Conservation (phyloP, 768 basidiomycete species). For the Leccinum uliginosum region DNA sequence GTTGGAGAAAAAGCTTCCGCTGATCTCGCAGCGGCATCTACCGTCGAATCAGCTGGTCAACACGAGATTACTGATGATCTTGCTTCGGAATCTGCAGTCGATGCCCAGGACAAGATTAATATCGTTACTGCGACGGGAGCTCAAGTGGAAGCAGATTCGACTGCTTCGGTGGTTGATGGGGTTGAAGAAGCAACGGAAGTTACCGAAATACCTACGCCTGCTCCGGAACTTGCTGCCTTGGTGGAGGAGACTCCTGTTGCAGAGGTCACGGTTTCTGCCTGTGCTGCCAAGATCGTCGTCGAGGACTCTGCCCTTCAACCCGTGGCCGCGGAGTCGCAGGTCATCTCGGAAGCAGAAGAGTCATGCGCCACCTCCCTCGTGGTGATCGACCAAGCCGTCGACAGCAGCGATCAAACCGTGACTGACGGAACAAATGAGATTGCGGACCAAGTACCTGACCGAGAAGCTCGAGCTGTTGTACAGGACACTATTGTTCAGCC, state of each 20-base stretch:
- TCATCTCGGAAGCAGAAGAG: not conserved
- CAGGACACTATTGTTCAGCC: not conserved
- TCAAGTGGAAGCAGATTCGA: slow-evolving; percentile 5
- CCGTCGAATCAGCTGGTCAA: slow-evolving; percentile 3
- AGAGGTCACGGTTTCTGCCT: slow-evolving; percentile 1
- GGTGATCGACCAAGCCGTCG: not conserved
- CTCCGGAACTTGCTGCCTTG: slow-evolving; percentile 8
- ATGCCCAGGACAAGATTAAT: not conserved
- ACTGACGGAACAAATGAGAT: not conserved
- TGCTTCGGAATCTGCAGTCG: not conserved
- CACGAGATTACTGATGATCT: slow-evolving; percentile 4
- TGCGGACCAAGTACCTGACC: slow-evolving; percentile 4
- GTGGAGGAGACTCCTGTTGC: slow-evolving; percentile 15
- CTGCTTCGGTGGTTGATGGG: not conserved
- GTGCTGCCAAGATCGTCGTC: not conserved
- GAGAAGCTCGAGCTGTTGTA: not conserved
- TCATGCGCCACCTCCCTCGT: not conserved
- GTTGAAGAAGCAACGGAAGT: slow-evolving; percentile 11
- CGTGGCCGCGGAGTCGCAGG: slow-evolving; percentile 6
- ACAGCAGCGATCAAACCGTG: not conserved
- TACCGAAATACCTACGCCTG: slow-evolving; percentile 13
- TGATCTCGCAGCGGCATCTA: slow-evolving; percentile 4
- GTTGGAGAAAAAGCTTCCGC: slow-evolving; percentile 3
- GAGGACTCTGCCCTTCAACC: not conserved
- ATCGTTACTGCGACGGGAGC: slow-evolving; percentile 11